Conservation (phyloP, 2,329 filamentous ascomycete species). For the Byssochlamys sp. region DNA sequence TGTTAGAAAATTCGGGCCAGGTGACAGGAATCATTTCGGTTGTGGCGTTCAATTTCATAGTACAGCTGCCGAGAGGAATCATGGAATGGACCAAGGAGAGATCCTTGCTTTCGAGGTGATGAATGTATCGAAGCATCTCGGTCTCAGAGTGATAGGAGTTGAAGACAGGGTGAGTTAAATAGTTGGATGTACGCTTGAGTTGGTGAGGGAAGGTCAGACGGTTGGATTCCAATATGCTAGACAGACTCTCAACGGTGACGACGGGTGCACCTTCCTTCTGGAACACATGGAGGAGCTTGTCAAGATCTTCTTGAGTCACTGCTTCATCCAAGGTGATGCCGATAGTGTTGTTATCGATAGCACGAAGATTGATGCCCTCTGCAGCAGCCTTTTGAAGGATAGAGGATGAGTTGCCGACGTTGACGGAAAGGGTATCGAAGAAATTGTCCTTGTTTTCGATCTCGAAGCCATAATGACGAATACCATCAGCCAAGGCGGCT, state of each 20-base stretch:
- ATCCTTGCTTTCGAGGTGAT: conserved; percentile 88
- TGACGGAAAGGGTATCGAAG: conserved; percentile 73
- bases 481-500: too few relatives aligned
- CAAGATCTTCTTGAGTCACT: too few relatives aligned
- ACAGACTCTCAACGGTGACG: too few relatives aligned
- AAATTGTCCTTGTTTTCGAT: too few relatives aligned
- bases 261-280: too few relatives aligned
- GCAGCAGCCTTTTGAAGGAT: too few relatives aligned
- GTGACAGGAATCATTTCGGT: conserved; percentile 86
- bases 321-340: conserved; percentile 74
- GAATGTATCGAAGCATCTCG: conserved; percentile 83
- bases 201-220: conserved; percentile 36
- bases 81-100: conserved; percentile 90
- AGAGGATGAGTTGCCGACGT: too few relatives aligned
- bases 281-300: conserved; percentile 31
- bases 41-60: conserved; percentile 94
- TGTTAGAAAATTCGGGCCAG: conserved; percentile 61
- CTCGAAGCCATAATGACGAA: too few relatives aligned
- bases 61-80: conserved; percentile 94
- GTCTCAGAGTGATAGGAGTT: conserved; percentile 93
- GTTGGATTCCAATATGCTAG: too few relatives aligned
- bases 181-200: conserved; percentile 63
- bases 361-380: too few relatives aligned
- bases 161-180: conserved; percentile 84
- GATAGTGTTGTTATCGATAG: conserved; percentile 50